A percentile compares a stretch with the other conserved stretches of the same genome.
phyloP scores from a whole-genome alignment of 1,284 basidiomycete genomes.

The Naganishia albida region DNA sequence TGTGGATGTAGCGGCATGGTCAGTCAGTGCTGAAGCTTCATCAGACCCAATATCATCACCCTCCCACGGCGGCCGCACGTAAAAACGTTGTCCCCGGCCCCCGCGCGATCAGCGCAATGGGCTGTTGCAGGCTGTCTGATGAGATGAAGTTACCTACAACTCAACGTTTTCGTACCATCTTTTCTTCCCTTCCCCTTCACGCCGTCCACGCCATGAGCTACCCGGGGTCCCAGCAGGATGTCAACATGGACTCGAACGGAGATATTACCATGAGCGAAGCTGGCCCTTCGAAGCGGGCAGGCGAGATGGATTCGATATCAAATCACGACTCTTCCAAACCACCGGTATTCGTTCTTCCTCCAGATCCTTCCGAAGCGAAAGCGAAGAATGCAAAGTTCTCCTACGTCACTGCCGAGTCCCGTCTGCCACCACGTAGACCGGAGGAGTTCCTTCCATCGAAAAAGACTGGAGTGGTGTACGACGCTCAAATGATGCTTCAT shows the following conservation, averaged over 20 bases:
- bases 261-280: conserved; percentile 1
- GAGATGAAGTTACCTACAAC: too few species aligned
- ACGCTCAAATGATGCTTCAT: conserved; percentile 83
- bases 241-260: conserved; percentile 1
- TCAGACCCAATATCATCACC: too few species aligned
- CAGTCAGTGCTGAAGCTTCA: too few species aligned
- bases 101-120: too few species aligned
- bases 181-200: too few species aligned
- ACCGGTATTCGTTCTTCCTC: conserved; percentile 9
- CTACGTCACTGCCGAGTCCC: conserved; percentile 15
- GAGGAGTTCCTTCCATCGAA: conserved; percentile 25
- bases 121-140: too few species aligned
- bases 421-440: not conserved
- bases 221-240: not conserved
- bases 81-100: too few species aligned
- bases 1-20: too few species aligned
- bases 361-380: conserved; percentile 18
- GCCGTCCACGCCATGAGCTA: not conserved
- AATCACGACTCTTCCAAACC: not conserved
- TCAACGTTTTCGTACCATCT: too few species aligned
- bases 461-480: conserved; percentile 77
- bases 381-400: conserved; percentile 13
- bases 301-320: not conserved
- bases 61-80: too few species aligned
- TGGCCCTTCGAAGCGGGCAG: conserved; percentile 17